A percentile compares a stretch with the other conserved stretches of the same genome.
Conservation (phyloP, 305 asterid genomes). For the Stenogyne calaminthoides region DNA sequence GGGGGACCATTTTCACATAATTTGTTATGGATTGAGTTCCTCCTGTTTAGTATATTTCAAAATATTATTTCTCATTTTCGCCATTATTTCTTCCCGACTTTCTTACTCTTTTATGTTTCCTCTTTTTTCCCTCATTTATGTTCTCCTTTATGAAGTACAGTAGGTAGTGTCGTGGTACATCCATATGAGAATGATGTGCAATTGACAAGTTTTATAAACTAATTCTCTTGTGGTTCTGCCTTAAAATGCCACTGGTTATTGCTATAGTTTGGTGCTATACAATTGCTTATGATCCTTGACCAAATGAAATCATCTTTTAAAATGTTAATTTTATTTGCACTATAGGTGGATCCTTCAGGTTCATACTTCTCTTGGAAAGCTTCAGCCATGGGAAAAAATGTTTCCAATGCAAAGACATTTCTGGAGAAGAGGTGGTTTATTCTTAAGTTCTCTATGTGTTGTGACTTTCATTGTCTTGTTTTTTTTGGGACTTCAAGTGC, state of each 20-base stretch:
- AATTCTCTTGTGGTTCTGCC: neutral
- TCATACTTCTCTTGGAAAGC: conserved; percentile 99
- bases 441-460: neutral
- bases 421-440: conserved; percentile 80
- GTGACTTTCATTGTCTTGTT: neutral
- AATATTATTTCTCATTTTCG: neutral
- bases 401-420: conserved; percentile 95
- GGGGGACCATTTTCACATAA: neutral
- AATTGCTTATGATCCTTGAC: neutral
- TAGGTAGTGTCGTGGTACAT: neutral
- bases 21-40: conserved; percentile 4
- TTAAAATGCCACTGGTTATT: neutral
- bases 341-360: conserved; percentile 98
- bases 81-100: neutral
- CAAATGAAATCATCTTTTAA: neutral
- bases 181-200: conserved; percentile 12
- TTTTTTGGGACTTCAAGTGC: conserved; percentile 1
- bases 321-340: neutral
- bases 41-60: neutral
- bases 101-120: neutral
- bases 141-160: neutral
- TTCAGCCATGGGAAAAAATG: conserved; percentile 99
- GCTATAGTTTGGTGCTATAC: neutral
- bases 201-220: neutral
- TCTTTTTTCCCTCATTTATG: neutral